Evolutionary conservation across 78 protist species (phyloP).

Genomic region (Speleostelium caveatum): DNA sequence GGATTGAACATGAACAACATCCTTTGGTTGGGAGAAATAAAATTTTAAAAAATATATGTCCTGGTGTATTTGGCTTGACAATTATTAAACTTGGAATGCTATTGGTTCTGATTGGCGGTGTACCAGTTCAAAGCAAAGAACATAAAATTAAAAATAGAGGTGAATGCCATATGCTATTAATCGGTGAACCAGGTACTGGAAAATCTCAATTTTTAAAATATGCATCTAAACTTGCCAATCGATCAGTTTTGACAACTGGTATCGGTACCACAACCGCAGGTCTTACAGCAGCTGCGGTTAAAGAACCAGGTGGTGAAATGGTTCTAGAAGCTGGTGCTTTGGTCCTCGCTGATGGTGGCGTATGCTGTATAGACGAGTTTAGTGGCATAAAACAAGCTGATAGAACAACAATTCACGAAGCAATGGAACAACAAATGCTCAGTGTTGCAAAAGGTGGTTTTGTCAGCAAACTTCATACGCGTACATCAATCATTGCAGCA

Average conservation of each 20-base stretch:
- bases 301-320: conserved; percentile 89
- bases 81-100: conserved; percentile 92
- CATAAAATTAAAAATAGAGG: conserved; percentile 90
- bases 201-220: conserved; percentile 93
- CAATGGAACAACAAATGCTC: conserved; percentile 99
- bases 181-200: conserved; percentile 98
- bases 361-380: conserved; percentile 99
- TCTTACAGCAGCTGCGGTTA: conserved; percentile 65
- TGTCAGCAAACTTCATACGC: conserved; percentile 94
- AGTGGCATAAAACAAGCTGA: conserved; percentile 91
- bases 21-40: conserved; percentile 78
- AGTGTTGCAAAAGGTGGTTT: conserved; percentile 98
- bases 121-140: conserved; percentile 3
- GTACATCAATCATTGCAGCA: conserved; percentile 93
- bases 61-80: conserved; percentile 88
- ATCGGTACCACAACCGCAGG: conserved; percentile 84
- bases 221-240: conserved; percentile 90
- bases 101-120: conserved; percentile 96
- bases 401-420: conserved; percentile 95
- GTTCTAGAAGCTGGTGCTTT: conserved; percentile 99
- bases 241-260: conserved; percentile 98
- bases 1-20: conserved; percentile 70
- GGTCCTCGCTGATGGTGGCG: conserved; percentile 99
- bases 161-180: conserved; percentile 95
- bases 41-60: conserved; percentile 77